Conservation (phyloP, 2,329 filamentous ascomycete genomes). For the Myrmaecium sp. region DNA sequence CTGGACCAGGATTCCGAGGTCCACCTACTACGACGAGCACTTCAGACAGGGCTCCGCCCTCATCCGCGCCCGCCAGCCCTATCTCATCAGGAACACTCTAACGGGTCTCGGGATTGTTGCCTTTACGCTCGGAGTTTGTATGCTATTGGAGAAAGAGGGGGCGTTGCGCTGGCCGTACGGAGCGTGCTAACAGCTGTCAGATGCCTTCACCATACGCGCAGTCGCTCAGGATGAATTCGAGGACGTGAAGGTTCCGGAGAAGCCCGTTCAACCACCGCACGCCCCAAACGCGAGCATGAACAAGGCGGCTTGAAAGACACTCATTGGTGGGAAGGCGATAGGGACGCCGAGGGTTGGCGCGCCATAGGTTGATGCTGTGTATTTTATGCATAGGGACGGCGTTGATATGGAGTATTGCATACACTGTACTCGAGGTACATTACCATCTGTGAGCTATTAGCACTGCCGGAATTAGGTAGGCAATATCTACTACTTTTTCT, state of each 20-base stretch:
- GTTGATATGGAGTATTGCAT: not conserved
- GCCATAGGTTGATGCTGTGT: not conserved
- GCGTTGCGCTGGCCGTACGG: not conserved
- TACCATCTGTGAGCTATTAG: too few relatives aligned
- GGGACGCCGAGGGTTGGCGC: not conserved
- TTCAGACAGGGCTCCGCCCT: slow-evolving; percentile 77
- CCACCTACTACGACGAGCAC: slow-evolving; percentile 82
- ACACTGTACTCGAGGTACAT: too few relatives aligned
- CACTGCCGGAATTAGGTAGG: too few relatives aligned
- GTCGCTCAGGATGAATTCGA: slow-evolving; percentile 96
- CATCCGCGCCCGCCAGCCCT: slow-evolving; percentile 80
- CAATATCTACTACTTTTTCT: too few relatives aligned
- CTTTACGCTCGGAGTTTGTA: slow-evolving; percentile 78
- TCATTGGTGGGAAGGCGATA: not conserved
- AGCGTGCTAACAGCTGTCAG: slow-evolving; percentile 22
- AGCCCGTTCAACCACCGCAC: slow-evolving; percentile 36
- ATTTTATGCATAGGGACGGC: not conserved
- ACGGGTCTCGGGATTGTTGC: slow-evolving; percentile 60
- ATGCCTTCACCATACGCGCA: slow-evolving; percentile 58
- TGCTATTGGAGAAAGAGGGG: slow-evolving; percentile 32
- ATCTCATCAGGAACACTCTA: slow-evolving; percentile 74
- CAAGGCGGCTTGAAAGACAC: not conserved
- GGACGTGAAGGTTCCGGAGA: slow-evolving; percentile 78
- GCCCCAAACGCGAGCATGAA: slow-evolving; percentile 8
- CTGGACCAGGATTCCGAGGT: slow-evolving; percentile 39